Evolutionary conservation across 1,139 yeast species (phyloP).

Genomic region (Scheffersomyces titani): DNA sequence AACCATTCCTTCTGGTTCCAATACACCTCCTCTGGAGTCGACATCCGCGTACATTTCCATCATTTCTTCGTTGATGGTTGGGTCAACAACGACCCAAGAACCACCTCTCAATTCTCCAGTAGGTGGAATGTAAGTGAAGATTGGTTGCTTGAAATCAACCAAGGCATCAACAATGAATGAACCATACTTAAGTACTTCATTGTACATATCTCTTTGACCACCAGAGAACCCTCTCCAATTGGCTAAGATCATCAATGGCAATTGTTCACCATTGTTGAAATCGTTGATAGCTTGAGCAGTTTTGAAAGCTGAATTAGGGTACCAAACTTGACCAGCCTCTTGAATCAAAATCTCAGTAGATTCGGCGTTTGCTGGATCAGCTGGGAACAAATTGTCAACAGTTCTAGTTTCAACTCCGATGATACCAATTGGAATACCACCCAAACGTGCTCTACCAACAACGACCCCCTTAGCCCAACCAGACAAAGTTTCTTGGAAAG

Average conservation of each 20-base stretch:
- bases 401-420: constrained; percentile 93
- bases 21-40: constrained; percentile 96
- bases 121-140: constrained; percentile 95
- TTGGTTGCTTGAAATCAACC: constrained; percentile 94
- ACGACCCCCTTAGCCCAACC: constrained; percentile 99
- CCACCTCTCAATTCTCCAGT: constrained; percentile 99
- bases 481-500: constrained; percentile 95
- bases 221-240: constrained; percentile 99
- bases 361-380: constrained; percentile 97
- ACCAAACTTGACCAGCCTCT: constrained; percentile 99
- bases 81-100: constrained; percentile 99
- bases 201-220: constrained; percentile 99
- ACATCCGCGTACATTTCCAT: constrained; percentile 99
- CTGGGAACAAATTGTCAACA: constrained; percentile 88
- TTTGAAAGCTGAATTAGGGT: constrained; percentile 98
- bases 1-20: constrained; percentile 99
- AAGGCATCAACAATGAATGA: constrained; percentile 95
- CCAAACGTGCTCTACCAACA: constrained; percentile 97
- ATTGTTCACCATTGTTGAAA: constrained; percentile 95
- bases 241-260: constrained; percentile 95
- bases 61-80: constrained; percentile 93
- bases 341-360: constrained; percentile 85
- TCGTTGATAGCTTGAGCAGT: constrained; percentile 98
- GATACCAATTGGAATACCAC: constrained; percentile 98
- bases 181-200: constrained; percentile 95